Conservation (phyloP, 2,329 filamentous ascomycete species). For the Diaporthe citriasiana region DNA sequence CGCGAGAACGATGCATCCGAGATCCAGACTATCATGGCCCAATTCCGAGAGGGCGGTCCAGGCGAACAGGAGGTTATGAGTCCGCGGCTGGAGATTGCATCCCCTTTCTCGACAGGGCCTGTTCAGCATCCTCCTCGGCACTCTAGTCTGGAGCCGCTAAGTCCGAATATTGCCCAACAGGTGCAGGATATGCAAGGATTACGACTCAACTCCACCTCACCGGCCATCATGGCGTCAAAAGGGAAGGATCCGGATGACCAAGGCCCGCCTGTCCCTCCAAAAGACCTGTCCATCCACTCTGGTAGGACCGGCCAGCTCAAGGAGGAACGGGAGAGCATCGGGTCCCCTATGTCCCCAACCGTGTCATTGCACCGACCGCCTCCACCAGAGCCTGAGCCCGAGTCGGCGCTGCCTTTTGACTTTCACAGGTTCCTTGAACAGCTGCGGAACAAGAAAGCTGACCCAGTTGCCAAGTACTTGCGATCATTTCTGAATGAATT, state of each 20-base stretch:
- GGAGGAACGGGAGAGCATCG: slow-evolving; percentile 54
- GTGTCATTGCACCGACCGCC: slow-evolving; percentile 72
- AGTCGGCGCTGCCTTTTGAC: slow-evolving; percentile 91
- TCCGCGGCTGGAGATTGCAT: slow-evolving; percentile 85
- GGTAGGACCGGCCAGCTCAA: slow-evolving; percentile 54
- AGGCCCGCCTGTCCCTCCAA: slow-evolving; percentile 71
- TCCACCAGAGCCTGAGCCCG: slow-evolving; percentile 81
- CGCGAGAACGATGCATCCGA: slow-evolving; percentile 82
- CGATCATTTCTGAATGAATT: slow-evolving; percentile 96
- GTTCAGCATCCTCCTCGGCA: slow-evolving; percentile 83
- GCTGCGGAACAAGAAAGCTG: slow-evolving; percentile 95
- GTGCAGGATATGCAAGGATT: slow-evolving; percentile 63
- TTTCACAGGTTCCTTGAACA: slow-evolving; percentile 98
- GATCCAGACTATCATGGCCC: slow-evolving; percentile 98
- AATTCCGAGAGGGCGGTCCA: slow-evolving; percentile 84
- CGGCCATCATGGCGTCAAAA: slow-evolving; percentile 54
- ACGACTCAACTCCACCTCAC: slow-evolving; percentile 56
- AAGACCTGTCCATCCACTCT: slow-evolving; percentile 63
- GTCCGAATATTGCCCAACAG: slow-evolving; percentile 63
- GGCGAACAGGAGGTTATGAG: slow-evolving; percentile 92
- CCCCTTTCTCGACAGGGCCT: slow-evolving; percentile 74
- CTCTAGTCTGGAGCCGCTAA: slow-evolving; percentile 85
- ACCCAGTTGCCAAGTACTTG: slow-evolving; percentile 95
- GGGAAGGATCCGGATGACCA: slow-evolving; percentile 60
- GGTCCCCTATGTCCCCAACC: slow-evolving; percentile 62